Evolutionary conservation across 176 grass and related monocot species (phyloP).

Genomic region (Ensete ventricosum): DNA sequence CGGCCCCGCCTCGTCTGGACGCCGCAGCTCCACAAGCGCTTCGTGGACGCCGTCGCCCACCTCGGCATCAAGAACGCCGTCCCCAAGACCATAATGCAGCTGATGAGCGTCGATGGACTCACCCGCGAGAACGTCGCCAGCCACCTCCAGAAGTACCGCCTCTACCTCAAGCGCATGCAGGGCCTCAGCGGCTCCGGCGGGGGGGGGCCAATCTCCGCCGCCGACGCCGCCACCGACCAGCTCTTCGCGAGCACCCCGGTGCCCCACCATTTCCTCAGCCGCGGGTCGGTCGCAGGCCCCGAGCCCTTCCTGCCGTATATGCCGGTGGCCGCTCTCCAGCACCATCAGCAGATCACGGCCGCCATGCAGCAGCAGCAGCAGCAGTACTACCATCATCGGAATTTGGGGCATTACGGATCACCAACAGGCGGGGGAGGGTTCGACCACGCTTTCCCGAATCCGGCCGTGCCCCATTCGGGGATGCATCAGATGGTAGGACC

Average conservation of each 20-base stretch:
- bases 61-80: slow-evolving; percentile 18
- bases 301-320: slow-evolving; percentile 4
- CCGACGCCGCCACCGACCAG: slow-evolving; percentile 17
- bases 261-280: slow-evolving; percentile 6
- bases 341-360: slow-evolving; percentile 10
- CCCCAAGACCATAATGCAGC: slow-evolving; percentile 17
- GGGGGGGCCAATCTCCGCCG: slow-evolving; percentile 8
- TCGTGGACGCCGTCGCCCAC: slow-evolving; percentile 12
- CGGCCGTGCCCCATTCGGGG: background rate
- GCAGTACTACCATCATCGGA: slow-evolving; percentile 14
- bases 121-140: slow-evolving; percentile 17
- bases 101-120: slow-evolving; percentile 16
- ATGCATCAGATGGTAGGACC: slow-evolving; percentile 11
- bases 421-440: slow-evolving; percentile 1
- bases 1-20: slow-evolving; percentile 8
- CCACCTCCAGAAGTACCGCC: slow-evolving; percentile 20
- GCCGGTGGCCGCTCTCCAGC: slow-evolving; percentile 7
- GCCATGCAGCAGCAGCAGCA: slow-evolving; percentile 9
- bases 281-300: background rate
- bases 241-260: slow-evolving; percentile 10
- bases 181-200: background rate
- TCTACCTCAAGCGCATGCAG: slow-evolving; percentile 12
- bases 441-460: slow-evolving; percentile 1
- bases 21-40: slow-evolving; percentile 22
- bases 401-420: slow-evolving; percentile 14